A percentile compares a stretch with the other conserved stretches of the same genome.
These are phyloP conservation scores for Eimeria zaria DNA, from an alignment of 169 alveolate species.

Conservation along the genomic window DNA sequence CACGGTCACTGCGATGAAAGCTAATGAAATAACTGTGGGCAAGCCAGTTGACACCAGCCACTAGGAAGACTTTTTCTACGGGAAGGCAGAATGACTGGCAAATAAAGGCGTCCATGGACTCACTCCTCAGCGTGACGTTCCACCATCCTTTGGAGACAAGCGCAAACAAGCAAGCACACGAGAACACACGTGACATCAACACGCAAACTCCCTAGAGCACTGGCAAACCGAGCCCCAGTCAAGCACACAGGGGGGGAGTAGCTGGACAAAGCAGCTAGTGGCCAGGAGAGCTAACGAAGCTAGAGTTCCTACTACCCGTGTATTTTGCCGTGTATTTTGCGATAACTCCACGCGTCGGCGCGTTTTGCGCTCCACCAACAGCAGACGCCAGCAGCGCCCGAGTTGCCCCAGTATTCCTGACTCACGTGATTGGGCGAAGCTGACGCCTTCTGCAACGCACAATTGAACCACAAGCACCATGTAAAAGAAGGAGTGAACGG, in stretches of 20 bases:
- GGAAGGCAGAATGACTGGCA: neutral
- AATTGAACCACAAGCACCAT: neutral
- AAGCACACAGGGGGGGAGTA: neutral
- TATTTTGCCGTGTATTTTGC: neutral
- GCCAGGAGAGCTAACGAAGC: neutral
- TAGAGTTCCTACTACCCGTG: neutral
- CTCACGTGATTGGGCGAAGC: conserved; percentile 32
- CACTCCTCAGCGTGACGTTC: neutral
- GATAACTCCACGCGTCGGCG: neutral
- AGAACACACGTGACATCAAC: too few relatives aligned
- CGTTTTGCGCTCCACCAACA: neutral
- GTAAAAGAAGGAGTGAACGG: neutral
- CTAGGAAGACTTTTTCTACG: neutral
- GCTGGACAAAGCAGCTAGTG: neutral
- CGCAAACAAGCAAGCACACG: neutral
- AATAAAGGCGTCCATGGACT: neutral
- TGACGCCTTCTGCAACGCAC: neutral
- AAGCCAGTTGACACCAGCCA: neutral
- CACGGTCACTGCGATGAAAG: neutral
- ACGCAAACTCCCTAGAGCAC: neutral
- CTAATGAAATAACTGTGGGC: too few relatives aligned
- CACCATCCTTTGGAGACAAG: conserved; percentile 3
- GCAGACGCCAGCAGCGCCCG: neutral
- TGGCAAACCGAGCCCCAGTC: neutral
- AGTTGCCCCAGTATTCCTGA: neutral